Percentiles rank a stretch among this genome's conserved stretches.
Evolutionary conservation across 805 yeast species (phyloP).

Genomic region (Metschnikowia continentalis): DNA sequence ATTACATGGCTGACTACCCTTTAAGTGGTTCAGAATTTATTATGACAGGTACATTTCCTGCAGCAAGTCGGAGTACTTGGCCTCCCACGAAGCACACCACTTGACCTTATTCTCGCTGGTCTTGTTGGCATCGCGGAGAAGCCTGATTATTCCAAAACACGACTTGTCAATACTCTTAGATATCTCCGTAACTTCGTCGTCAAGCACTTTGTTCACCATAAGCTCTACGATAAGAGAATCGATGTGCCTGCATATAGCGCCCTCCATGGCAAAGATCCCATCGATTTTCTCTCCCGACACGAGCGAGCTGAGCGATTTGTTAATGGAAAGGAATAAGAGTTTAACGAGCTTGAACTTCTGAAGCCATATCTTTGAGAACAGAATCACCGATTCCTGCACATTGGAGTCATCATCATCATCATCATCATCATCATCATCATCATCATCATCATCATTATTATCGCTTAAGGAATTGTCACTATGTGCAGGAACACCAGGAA

Average conservation of each 20-base stretch:
- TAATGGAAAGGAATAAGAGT: constrained; percentile 53
- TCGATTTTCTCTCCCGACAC: constrained; percentile 45
- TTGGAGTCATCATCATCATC: no score
- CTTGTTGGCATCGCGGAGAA: constrained; percentile 46
- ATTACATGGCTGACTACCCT: no score
- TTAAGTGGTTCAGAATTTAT: no score
- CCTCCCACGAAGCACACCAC: constrained; percentile 55
- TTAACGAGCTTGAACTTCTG: constrained; percentile 53
- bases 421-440: not conserved
- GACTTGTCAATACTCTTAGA: constrained; percentile 23
- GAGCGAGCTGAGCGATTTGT: constrained; percentile 51
- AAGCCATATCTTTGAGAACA: constrained; percentile 47
- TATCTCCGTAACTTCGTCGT: constrained; percentile 28
- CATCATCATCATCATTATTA: not conserved
- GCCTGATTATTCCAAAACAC: constrained; percentile 28
- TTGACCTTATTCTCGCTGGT: constrained; percentile 49
- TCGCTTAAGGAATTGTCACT: not conserved
- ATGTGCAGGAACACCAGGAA: constrained; percentile 7
- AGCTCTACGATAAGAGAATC: constrained; percentile 60
- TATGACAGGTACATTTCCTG: constrained; percentile 10
- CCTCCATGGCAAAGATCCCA: constrained; percentile 40
- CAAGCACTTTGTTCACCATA: constrained; percentile 45
- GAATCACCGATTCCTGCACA: constrained; percentile 20
- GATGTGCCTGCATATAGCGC: constrained; percentile 39
- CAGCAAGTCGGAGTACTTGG: constrained; percentile 35